phyloP scores from a whole-genome alignment of 2,329 filamentous ascomycete genomes.

The Apiospora sp. region DNA sequence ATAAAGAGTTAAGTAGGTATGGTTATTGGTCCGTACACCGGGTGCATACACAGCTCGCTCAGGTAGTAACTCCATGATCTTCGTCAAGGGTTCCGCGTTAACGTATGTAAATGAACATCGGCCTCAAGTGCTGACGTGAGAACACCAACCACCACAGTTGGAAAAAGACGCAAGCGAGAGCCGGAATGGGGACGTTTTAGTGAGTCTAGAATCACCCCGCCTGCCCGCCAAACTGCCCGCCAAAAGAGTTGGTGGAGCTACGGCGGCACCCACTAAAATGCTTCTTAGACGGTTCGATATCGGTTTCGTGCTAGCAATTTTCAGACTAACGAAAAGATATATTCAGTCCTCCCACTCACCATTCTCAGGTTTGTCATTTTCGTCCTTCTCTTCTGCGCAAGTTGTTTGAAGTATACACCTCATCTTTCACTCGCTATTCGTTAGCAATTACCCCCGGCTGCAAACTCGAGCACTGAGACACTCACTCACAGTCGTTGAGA shows the following conservation, averaged over 20 bases:
- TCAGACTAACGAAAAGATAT: neutral
- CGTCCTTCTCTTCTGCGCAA: neutral
- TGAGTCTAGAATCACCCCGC: neutral
- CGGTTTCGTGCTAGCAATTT: conserved; percentile 11
- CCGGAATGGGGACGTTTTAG: neutral
- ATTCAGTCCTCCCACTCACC: neutral
- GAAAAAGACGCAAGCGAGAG: conserved; percentile 9
- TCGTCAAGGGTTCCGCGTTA: neutral
- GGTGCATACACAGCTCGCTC: neutral
- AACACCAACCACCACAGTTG: conserved; percentile 1
- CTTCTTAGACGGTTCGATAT: conserved; percentile 6
- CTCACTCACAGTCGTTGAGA: neutral
- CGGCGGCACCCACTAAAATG: neutral
- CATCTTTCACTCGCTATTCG: neutral
- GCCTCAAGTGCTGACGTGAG: neutral
- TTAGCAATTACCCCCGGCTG: neutral
- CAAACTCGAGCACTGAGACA: neutral
- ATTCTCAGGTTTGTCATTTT: neutral
- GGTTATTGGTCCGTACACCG: neutral
- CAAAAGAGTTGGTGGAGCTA: conserved; percentile 9
- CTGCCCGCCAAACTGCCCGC: neutral
- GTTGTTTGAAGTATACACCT: neutral
- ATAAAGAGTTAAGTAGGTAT: neutral
- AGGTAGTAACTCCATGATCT: neutral
- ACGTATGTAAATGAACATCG: neutral